Evolutionary conservation across 1,284 basidiomycete genomes (phyloP).

Genomic region (Ceratobasidium theobromae): DNA sequence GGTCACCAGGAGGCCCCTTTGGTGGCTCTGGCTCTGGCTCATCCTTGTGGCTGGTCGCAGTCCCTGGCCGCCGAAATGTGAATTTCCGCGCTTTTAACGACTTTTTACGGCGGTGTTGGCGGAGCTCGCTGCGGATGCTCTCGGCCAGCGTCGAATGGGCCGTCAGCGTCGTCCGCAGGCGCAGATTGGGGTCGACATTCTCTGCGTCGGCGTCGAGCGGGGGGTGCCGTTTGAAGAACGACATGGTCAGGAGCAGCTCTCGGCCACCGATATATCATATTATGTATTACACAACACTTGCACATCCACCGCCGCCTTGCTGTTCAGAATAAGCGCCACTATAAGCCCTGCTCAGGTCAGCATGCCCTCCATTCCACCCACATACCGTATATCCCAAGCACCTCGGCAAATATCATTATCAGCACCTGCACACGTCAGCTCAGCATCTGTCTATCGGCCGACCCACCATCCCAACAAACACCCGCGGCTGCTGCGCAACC

Average conservation of each 20-base stretch:
- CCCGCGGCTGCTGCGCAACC: constrained; percentile 86
- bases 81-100: constrained; percentile 37
- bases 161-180: constrained; percentile 83
- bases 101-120: constrained; percentile 61
- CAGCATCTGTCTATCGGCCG: neutral
- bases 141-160: constrained; percentile 87
- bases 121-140: constrained; percentile 74
- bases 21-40: neutral
- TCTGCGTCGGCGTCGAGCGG: constrained; percentile 1
- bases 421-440: constrained; percentile 50
- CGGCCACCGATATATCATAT: too few species aligned
- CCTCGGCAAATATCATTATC: constrained; percentile 81
- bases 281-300: neutral
- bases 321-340: constrained; percentile 89
- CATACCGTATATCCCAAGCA: constrained; percentile 65
- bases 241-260: neutral
- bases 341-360: constrained; percentile 59
- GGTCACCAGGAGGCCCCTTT: constrained; percentile 34
- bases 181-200: constrained; percentile 76
- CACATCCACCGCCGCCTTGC: constrained; percentile 38
- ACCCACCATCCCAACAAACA: constrained; percentile 85
- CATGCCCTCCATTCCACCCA: neutral
- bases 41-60: neutral
- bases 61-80: constrained; percentile 21
- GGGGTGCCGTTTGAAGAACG: constrained; percentile 29